Evolutionary conservation across 1,284 basidiomycete genomes (phyloP), one percentile per base, ranked within the genome.

Genomic region (Mycena sp.): DNA sequence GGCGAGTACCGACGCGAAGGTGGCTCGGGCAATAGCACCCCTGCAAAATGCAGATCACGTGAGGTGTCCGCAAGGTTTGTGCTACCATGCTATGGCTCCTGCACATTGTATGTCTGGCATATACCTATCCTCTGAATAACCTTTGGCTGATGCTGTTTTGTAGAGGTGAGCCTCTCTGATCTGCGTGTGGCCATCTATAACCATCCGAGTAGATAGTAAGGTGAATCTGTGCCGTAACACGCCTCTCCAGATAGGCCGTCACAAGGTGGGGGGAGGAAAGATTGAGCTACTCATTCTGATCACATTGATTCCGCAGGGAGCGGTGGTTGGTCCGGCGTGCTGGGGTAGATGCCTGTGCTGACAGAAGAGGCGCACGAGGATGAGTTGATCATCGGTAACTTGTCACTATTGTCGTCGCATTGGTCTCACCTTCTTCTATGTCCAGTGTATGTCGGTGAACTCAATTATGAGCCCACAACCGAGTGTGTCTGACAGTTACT

Each of bases 381-480:
- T 4, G 81, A 85, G 10, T 76, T 87, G 14, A 79, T 90, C 56
- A 76, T 80, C 38, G 85, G 88, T 87, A n/a, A n/a, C n/a, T 54
- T 58, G 76, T 53, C 32, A n/a, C 32, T 7, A 30, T 29, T 52
- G 11, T 21, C 29, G 16, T 25, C 25, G 9, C 26, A 46, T 38
- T 19, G 26, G 37, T 63, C 25, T 19, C 6, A 25, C 43, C 12
- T 37, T 45, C 14, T 21, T 37, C 17, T 21, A 10, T 55, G 45
- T 44, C 23, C 63, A 88, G 88, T 87, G 70, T 90, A 90, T 68
- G 74, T 80, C 28, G 89, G 88, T 2, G 83, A 89, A 64, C 72
- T 87, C 16, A 75, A 89, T 2, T 81, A 70, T 35, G 70, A 80
- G 23, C 62, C 73, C 0, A 82, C 83, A 0, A 76, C 80, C 17